These are phyloP conservation scores for Teunomyces tritomae DNA, from an alignment of 805 yeast species.

Conservation along the genomic window DNA sequence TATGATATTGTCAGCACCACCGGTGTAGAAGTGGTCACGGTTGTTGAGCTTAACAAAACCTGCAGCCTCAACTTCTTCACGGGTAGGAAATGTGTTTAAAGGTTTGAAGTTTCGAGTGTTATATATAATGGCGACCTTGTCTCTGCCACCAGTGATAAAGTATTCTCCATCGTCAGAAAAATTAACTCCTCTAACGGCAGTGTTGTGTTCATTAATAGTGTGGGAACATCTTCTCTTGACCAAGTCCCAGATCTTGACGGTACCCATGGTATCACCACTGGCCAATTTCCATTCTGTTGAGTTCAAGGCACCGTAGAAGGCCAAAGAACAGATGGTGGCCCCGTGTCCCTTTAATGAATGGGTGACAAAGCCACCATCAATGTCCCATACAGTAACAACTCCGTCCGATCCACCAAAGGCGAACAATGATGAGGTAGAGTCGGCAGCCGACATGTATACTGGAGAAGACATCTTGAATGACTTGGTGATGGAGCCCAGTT, in stretches of 20 bases:
- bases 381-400: constrained; percentile 84
- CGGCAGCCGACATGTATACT: constrained; percentile 72
- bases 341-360: constrained; percentile 95
- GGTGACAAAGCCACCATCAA: constrained; percentile 82
- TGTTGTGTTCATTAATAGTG: constrained; percentile 68
- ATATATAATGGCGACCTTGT: constrained; percentile 66
- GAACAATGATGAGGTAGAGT: constrained; percentile 76
- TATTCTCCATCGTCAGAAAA: constrained; percentile 52
- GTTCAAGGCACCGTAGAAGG: constrained; percentile 71
- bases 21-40: constrained; percentile 53
- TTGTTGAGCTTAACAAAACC: constrained; percentile 49
- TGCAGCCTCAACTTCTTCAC: constrained; percentile 69
- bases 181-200: constrained; percentile 84
- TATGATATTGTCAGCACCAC: constrained; percentile 74
- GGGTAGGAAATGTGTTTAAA: constrained; percentile 64
- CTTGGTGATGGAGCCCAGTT: constrained; percentile 40
- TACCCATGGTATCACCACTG: constrained; percentile 62
- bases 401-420: constrained; percentile 98
- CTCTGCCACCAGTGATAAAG: constrained; percentile 86
- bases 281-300: constrained; percentile 72
- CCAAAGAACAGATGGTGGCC: constrained; percentile 73
- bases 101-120: constrained; percentile 47
- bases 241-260: constrained; percentile 58
- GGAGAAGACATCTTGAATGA: constrained; percentile 71
- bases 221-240: constrained; percentile 70